Base-by-base conservation (phyloP, 1,284 basidiomycete species). In the Cutaneotrichosporon sp. region DNA sequence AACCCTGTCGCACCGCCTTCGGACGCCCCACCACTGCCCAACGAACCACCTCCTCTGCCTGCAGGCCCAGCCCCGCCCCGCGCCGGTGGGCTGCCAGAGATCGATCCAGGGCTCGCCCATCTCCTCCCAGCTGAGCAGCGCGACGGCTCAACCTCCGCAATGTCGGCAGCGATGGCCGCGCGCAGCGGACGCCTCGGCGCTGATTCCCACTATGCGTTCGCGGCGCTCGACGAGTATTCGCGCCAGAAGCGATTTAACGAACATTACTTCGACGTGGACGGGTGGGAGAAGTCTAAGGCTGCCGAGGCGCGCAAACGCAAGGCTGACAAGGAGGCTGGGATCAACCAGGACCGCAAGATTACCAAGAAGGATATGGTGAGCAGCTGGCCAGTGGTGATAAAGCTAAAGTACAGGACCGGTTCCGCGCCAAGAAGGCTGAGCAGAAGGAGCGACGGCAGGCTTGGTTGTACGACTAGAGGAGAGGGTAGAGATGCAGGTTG, bases 371-470 rank as follows among this genome's bases (percentile, higher is more conserved):
- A 94, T 76, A 81, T 95, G 84, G 92, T 93, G 71, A 69, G 89
- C 84, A 11, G 22, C 4, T 18, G 21, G 26, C 46, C 21, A 32
- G 40, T 58, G n/a, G 11, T 26, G 14, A 16, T 22, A 34, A 11
- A 57, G 18, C 58, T 73, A 61, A 68, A 62, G 16, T 70, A 31
- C 78, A 94, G 91, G 90, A 93, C 72, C 86, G 90, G 47, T 94
- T 90, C 81, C 90, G 88, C 76, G 89, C 90, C 75, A 89, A 92
- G 83, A 92, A 92, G 79, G 84, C 82, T 68, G 83, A 85, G 76
- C 91, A 92, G 83, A 92, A 92, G 81, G 85, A 89, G 8, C 87
- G 90, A 55, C 91, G 90, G 81, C 92, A 90, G 9, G 91, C 91
- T 7, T 95, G 91, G 92, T 76, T 95, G 69, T 86, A 91, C 77